These are phyloP conservation scores for Botrytis byssoidea DNA, from an alignment of 2,329 filamentous ascomycete species.

Conservation along the genomic window DNA sequence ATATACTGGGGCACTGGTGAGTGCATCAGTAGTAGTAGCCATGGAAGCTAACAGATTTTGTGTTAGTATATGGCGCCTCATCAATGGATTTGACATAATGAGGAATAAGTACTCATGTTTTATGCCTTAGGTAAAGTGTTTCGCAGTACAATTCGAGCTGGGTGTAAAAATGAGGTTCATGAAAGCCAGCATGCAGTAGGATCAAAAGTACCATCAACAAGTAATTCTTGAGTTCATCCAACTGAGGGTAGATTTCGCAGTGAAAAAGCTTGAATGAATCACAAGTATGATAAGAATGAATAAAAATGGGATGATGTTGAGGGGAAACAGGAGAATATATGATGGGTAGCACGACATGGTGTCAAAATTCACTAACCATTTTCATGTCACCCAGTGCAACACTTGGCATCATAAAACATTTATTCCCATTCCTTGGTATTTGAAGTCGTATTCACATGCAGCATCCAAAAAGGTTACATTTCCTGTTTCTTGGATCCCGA, in stretches of 20 bases:
- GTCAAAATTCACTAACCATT: not conserved
- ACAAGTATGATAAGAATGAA: not conserved
- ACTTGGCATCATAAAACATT: not conserved
- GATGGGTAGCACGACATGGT: not conserved
- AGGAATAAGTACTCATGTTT: conserved; percentile 3
- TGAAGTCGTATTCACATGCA: not conserved
- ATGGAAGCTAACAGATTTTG: not conserved
- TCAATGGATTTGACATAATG: not conserved
- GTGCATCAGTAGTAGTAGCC: conserved; percentile 13
- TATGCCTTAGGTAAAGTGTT: not conserved
- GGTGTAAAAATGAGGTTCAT: not conserved
- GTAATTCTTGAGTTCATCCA: not conserved
- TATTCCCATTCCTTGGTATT: not conserved
- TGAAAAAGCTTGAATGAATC: not conserved
- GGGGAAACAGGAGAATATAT: not conserved
- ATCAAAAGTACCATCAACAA: not conserved
- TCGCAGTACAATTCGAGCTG: not conserved
- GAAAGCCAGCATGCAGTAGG: not conserved
- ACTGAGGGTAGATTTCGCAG: not conserved
- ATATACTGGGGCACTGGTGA: conserved; percentile 12
- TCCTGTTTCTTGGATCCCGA: not conserved
- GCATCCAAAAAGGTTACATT: not conserved
- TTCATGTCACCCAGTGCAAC: not conserved
- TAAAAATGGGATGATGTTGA: not conserved
- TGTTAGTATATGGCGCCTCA: not conserved